A percentile compares a stretch with the other conserved stretches of the same genome.
Conservation (phyloP, 2,329 filamentous ascomycete genomes). For the Dactylellina sp. region DNA sequence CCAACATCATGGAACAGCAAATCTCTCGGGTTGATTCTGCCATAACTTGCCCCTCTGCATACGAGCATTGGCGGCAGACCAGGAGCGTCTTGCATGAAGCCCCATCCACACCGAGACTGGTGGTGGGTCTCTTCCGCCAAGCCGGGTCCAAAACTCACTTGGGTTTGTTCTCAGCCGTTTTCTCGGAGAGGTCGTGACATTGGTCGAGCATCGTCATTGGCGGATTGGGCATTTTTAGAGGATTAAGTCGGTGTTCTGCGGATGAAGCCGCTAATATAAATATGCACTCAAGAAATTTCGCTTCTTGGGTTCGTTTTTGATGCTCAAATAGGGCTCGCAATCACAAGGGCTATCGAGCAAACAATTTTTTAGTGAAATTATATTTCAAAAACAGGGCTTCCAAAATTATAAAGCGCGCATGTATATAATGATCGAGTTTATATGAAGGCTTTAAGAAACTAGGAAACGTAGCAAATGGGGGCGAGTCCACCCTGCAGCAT, state of each 20-base stretch:
- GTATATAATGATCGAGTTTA: constrained; percentile 13
- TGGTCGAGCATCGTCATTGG: constrained; percentile 36
- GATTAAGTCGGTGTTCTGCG: constrained; percentile 8
- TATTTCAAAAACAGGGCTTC: constrained; percentile 20
- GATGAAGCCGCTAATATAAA: constrained; percentile 18
- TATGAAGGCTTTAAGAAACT: background rate
- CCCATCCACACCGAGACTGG: constrained; percentile 27
- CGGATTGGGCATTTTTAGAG: constrained; percentile 10
- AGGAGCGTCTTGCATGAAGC: constrained; percentile 23
- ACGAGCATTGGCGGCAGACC: constrained; percentile 3
- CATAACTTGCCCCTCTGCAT: constrained; percentile 14
- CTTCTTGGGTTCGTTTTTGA: background rate
- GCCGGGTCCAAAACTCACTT: constrained; percentile 35
- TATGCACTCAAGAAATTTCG: constrained; percentile 20
- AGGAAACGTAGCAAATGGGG: background rate
- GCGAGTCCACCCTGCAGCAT: background rate
- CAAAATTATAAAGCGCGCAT: background rate
- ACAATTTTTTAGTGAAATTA: background rate
- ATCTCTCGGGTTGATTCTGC: constrained; percentile 38
- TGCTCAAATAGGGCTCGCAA: no score
- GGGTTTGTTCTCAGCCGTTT: constrained; percentile 30
- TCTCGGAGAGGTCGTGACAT: constrained; percentile 35
- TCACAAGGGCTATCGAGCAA: no score
- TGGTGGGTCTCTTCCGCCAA: constrained; percentile 41
- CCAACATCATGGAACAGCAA: background rate